Percentiles rank a stretch among this genome's conserved stretches.
phyloP scores from a whole-genome alignment of 116 monocot genomes.

The Thalassia testudinum region DNA sequence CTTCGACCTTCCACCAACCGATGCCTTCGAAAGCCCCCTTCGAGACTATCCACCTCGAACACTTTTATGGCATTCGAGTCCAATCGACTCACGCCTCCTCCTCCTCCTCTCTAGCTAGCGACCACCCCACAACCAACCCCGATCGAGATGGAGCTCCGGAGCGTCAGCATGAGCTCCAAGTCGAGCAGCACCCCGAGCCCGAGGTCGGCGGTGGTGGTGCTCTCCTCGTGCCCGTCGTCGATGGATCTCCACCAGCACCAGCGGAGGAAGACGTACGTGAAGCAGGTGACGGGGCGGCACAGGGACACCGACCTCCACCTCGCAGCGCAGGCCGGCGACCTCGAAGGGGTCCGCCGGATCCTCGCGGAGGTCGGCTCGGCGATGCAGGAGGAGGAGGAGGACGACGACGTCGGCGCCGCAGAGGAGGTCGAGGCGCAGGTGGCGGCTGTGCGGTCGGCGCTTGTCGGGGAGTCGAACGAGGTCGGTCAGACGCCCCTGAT shows the following conservation, averaged over 20 bases:
- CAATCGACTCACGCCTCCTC: too few relatives aligned
- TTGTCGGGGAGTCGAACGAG: constrained; percentile 63
- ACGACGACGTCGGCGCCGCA: constrained; percentile 5
- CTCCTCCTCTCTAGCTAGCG: too few relatives aligned
- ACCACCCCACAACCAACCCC: too few relatives aligned
- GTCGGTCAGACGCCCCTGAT: constrained; percentile 69
- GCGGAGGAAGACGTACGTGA: constrained; percentile 61
- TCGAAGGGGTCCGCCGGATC: constrained; percentile 32
- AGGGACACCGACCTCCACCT: constrained; percentile 81
- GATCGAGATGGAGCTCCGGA: too few relatives aligned
- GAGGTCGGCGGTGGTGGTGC: neutral
- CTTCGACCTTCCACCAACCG: too few relatives aligned
- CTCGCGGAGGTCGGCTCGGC: constrained; percentile 38
- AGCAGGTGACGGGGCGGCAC: constrained; percentile 77
- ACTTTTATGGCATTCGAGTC: too few relatives aligned
- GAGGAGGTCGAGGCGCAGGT: constrained; percentile 43
- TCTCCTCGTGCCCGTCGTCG: constrained; percentile 8
- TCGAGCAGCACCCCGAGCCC: neutral
- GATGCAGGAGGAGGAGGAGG: constrained; percentile 34
- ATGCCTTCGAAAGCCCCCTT: too few relatives aligned
- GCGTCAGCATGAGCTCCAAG: too few relatives aligned
- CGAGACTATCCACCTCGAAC: too few relatives aligned
- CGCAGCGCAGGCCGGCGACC: constrained; percentile 61
- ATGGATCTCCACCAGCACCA: constrained; percentile 31
- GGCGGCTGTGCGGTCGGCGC: constrained; percentile 35